phyloP scores from a whole-genome alignment of 2,329 filamentous ascomycete species.

The Hypoxylon sp. region DNA sequence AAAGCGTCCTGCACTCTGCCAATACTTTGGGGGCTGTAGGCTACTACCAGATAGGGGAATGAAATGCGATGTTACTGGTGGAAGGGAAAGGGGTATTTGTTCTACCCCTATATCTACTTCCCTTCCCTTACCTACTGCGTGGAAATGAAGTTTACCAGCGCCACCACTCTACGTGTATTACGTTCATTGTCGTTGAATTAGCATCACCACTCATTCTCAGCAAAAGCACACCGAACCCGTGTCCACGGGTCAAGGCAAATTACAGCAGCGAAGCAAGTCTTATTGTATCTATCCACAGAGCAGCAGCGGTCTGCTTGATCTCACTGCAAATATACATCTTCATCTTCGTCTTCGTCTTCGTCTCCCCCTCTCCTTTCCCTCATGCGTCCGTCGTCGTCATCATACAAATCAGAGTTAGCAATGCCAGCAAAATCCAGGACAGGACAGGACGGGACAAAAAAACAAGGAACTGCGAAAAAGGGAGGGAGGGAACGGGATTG shows the following conservation, averaged over 20 bases:
- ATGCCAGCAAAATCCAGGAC: too few species aligned
- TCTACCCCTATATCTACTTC: background rate
- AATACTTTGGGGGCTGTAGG: background rate
- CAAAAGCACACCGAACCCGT: background rate
- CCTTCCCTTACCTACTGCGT: background rate
- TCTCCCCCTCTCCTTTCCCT: constrained; percentile 23
- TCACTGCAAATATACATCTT: constrained; percentile 7
- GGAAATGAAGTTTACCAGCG: background rate
- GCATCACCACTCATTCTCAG: background rate
- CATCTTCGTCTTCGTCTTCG: background rate
- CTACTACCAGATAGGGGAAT: background rate
- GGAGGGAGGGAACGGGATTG: background rate
- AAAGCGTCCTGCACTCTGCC: background rate
- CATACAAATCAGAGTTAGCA: background rate
- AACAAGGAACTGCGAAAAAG: constrained; percentile 10
- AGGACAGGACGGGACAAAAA: background rate
- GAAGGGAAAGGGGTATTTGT: background rate
- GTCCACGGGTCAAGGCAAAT: background rate
- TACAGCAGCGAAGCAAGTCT: constrained; percentile 7
- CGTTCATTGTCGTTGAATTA: background rate
- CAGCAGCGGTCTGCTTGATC: background rate
- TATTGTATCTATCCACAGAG: constrained; percentile 7
- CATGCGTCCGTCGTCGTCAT: constrained; percentile 37
- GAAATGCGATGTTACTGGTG: background rate
- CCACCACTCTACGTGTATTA: background rate